Evolutionary conservation across 2,329 filamentous ascomycete genomes (phyloP).

Genomic region (Escovopsis sp.): DNA sequence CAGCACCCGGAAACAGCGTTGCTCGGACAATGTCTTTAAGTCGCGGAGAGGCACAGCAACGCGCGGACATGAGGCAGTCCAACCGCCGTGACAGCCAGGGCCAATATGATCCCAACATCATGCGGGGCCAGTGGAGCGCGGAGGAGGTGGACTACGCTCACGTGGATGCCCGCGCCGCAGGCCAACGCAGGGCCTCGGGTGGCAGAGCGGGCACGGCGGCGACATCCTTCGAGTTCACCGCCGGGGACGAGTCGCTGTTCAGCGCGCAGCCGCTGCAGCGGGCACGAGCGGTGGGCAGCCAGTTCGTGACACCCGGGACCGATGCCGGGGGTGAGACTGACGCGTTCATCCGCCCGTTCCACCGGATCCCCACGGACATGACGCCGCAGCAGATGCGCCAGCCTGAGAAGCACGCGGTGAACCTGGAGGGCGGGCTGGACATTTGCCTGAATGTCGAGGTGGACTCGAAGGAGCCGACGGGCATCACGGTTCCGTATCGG

Average conservation of each 20-base stretch:
- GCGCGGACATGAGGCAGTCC: conserved; percentile 11
- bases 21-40: conserved; percentile 48
- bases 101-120: conserved; percentile 33
- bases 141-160: conserved; percentile 27
- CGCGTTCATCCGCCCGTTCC: conserved; percentile 31
- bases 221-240: conserved; percentile 34
- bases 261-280: conserved; percentile 24
- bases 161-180: conserved; percentile 9
- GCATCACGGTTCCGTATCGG: conserved; percentile 77
- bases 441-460: conserved; percentile 84
- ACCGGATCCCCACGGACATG: conserved; percentile 56
- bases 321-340: conserved; percentile 7
- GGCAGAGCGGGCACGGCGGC: conserved; percentile 25
- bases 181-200: conserved; percentile 14
- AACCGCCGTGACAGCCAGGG: conserved; percentile 25
- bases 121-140: conserved; percentile 38
- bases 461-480: conserved; percentile 68
- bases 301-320: conserved; percentile 9
- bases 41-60: conserved; percentile 32
- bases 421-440: conserved; percentile 73
- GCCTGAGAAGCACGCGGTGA: conserved; percentile 42
- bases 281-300: conserved; percentile 16
- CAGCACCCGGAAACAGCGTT: conserved; percentile 19
- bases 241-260: conserved; percentile 45
- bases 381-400: conserved; percentile 46